Evolutionary conservation across 768 basidiomycete species (phyloP), one percentile per base, ranked within the genome.

Genomic region (Solioccasus polychromus): DNA sequence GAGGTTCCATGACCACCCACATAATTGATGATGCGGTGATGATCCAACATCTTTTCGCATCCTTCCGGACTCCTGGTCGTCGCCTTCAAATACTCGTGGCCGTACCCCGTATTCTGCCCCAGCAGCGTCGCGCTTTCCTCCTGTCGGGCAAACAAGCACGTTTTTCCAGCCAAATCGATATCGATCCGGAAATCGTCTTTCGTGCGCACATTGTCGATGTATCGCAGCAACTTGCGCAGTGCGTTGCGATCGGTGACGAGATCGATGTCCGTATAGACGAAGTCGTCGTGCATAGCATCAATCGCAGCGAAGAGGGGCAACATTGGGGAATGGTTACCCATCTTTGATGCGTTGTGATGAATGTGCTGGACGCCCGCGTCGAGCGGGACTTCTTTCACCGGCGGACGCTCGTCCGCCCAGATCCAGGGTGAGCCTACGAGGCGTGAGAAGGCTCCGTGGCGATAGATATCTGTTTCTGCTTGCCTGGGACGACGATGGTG

Each of bases 141-240:
- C 18, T 42, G 69, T 2, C 87, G 68, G 44, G 77, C 80, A 54
- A 88, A 66, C 23, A 90, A 54, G 14, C 85, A 66, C 0, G 87
- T 88, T 15, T 55, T 54, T 1, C 85, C 84, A 0, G 71, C 74
- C 15, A 86, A 68, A 58, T 89, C 79, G 4, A 80, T 48, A 45
- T 91, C 85, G 50, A 91, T 85, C 18, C 88, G 70, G 56, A 89
- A 91, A 43, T 78, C 19, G 9, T 39, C 75, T 8, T 63, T 64
- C 3, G 12, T 14, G 5, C 15, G 12, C 11, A 17, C 41, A 12
- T 43, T 20, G n/a, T 61, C 55, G 14, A 62, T 43, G 81, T 80
- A 85, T 19, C 79, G 70, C 18, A 80, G 55, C 31, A 88, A 65
- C 60, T 84, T 85, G 20, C 85, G 73, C 15, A 88, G 65, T 20